Conservation (phyloP, 176 grass and related monocot species). For the Bothriochloa decipiens region DNA sequence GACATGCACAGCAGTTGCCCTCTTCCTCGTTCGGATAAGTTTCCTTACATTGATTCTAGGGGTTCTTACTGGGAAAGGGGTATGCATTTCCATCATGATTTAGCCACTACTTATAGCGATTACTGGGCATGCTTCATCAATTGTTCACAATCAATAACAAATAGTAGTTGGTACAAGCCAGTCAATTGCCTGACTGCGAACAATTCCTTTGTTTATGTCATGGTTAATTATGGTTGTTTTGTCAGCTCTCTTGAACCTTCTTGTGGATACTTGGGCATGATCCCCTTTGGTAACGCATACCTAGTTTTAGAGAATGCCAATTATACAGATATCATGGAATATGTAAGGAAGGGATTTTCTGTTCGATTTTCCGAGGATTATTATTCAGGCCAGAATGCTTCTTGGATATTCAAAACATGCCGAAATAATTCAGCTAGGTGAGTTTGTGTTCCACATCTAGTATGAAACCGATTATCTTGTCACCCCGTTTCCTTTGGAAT, state of each 20-base stretch:
- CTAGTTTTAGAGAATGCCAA: not conserved
- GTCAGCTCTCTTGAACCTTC: not conserved
- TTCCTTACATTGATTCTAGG: too few relatives aligned
- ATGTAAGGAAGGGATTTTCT: constrained; percentile 2
- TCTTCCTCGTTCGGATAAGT: not conserved
- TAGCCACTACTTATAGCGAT: accelerated
- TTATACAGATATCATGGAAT: not conserved
- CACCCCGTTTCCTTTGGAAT: not conserved
- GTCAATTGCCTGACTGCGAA: not conserved
- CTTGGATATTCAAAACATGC: not conserved
- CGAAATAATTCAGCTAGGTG: not conserved
- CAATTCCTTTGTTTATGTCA: not conserved
- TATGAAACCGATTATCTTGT: not conserved
- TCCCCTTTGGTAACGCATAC: not conserved
- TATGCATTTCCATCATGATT: accelerated
- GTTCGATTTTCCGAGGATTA: not conserved
- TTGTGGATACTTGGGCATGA: not conserved
- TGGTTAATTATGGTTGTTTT: not conserved
- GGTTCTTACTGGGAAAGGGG: accelerated
- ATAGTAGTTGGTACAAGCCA: not conserved
- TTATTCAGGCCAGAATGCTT: not conserved
- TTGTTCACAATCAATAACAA: constrained; percentile 19
- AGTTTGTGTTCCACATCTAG: not conserved
- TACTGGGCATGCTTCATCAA: constrained; percentile 28
- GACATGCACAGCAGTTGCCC: constrained; percentile 3